A percentile compares a stretch with the other conserved stretches of the same genome.
Conservation (phyloP, 257 asterid genomes). For the Solanum pinnatisectum region DNA sequence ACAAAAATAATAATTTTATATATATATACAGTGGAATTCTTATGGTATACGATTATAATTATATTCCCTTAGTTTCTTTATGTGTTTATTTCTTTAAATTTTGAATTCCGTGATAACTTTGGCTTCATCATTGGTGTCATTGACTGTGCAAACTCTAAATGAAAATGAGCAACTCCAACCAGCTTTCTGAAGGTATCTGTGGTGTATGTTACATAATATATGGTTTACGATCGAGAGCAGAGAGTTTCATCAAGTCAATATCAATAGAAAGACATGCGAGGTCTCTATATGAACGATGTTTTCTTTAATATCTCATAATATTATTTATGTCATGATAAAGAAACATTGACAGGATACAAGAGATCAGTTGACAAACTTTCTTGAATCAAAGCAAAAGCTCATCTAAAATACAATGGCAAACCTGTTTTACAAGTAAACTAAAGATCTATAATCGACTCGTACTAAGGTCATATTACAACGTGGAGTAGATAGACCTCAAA, state of each 20-base stretch:
- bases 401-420: neutral
- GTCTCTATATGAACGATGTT: neutral
- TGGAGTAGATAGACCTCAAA: neutral
- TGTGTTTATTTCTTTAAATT: too few species aligned
- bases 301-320: neutral
- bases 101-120: too few species aligned
- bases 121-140: neutral
- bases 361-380: neutral
- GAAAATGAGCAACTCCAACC: neutral
- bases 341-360: neutral
- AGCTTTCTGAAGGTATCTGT: neutral
- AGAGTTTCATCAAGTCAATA: neutral
- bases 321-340: neutral
- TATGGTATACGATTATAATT: too few species aligned
- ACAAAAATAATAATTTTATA: too few species aligned
- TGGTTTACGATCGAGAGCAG: neutral
- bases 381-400: neutral
- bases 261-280: neutral
- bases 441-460: neutral
- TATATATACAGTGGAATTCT: too few species aligned
- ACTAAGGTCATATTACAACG: neutral
- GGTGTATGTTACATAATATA: neutral
- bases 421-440: neutral
- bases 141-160: neutral
- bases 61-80: too few species aligned